Base-by-base conservation (phyloP, 106 monocot species). In the Triglochin maritima region DNA sequence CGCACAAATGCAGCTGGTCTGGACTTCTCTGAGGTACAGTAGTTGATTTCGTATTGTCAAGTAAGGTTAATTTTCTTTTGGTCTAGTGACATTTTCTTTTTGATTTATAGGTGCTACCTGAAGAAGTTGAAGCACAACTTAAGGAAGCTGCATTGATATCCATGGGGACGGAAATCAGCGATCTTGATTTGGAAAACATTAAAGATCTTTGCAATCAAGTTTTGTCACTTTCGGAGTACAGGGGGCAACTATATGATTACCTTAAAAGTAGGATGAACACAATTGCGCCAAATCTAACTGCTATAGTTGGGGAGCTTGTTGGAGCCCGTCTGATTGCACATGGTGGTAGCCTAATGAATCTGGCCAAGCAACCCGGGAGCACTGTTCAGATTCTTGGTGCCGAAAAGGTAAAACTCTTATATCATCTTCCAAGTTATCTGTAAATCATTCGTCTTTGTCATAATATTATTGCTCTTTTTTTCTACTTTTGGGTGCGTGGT, bases 101-200 rank as follows among this genome's bases (percentile, higher is more conserved):
- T 2, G 6, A 59, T 59, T 17, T 46, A 46, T 57, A 89, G 89
- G 57, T 86, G 53, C 59, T 89, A 56, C 46, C 79, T 57, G 87
- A 85, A 64, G 87, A 87, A 54, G 62, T 67, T 53, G 87, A 87
- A 63, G 74, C 57, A 44, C 80, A 79, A 56, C 56, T 92, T 3
- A 92, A 87, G 63, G 87, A 76, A 59, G 72, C 91, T 63, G 78
- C 85, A 4, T 74, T 81, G 5, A 83, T 85, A 76, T 92, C 87
- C 54, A 87, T 87, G 87, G 92, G 92, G 17, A 87, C 87, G 41
- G 92, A 92, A 83, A 79, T 92, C 53, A 85, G 71, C 68, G 85
- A 87, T 12, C 54, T 85, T 16, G 92, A 92, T 47, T 74, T 92
- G 59, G 9, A 50, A 56, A 92, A 87, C 60, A 87, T 92, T 11